Evolutionary conservation across 768 basidiomycete genomes (phyloP), one percentile per base, ranked within the genome.

Genomic region (Rhizopogon vesiculosus): DNA sequence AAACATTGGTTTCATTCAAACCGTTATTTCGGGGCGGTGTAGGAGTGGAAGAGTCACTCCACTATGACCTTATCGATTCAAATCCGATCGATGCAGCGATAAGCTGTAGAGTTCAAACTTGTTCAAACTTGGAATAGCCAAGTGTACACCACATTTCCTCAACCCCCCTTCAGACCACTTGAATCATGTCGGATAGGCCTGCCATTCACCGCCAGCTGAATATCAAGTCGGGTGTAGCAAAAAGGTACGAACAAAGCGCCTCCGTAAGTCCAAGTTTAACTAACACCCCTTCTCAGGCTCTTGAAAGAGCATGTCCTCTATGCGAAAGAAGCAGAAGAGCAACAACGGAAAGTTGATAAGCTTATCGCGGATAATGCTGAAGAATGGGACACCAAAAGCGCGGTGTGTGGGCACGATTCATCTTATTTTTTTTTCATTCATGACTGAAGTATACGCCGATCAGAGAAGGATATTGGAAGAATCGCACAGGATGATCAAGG

Each of bases 311-410:
- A 84, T 51, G 68, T 64, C 25, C 60, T 84, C 18, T 93, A 93
- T 69, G 73, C 70, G 60, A 78, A 81, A 49, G 92, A 95, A 73
- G 78, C 78, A 5, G 79, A 75, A 58, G 76, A 83, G 35, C 78
- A 82, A 60, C 73, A 82, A 62, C 69, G 67, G 52, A 86, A 80
- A 64, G 73, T 84, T n/a, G 83, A 85, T 60, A 82, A 82, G 67
- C 71, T 87, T 63, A 69, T 81, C 55, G 79, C 78, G 10, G 80
- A 82, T 50, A 80, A 71, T 49, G 81, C 79, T 42, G 87, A 91
- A 60, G 84, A 83, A 42, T 92, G 88, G 89, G 84, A 89, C 54
- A 73, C 87, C 66, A 89, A 82, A 69, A 91, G 85, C 69, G 81
- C 78, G 64, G 90, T 89, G 67, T 61, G 86, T 74, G 46, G 39